These are phyloP conservation scores for Acorus calamus DNA, from an alignment of 106 monocot species.

Conservation along the genomic window DNA sequence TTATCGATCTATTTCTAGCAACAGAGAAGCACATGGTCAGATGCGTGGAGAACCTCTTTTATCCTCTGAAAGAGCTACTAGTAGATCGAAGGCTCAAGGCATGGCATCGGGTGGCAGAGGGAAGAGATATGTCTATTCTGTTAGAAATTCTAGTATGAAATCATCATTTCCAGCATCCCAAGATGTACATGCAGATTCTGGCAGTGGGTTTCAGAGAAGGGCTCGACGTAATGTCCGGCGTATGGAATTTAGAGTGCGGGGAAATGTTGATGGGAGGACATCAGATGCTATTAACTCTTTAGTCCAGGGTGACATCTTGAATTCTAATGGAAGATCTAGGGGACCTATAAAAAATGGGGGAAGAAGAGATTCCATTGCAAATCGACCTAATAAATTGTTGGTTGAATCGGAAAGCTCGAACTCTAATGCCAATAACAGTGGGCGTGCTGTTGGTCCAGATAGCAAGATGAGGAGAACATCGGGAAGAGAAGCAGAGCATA, in stretches of 20 bases:
- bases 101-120: constrained; percentile 33
- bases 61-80: constrained; percentile 19
- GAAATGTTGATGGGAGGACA: constrained; percentile 32
- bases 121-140: constrained; percentile 44
- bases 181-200: constrained; percentile 21
- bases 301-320: constrained; percentile 15
- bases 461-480: constrained; percentile 12
- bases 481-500: constrained; percentile 20
- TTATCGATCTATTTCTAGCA: constrained; percentile 15
- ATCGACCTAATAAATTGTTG: constrained; percentile 12
- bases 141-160: constrained; percentile 26
- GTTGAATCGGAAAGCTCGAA: constrained; percentile 22
- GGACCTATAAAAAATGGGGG: constrained; percentile 17
- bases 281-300: constrained; percentile 7
- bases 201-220: constrained; percentile 39
- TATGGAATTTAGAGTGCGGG: constrained; percentile 51
- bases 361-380: constrained; percentile 21
- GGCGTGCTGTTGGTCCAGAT: constrained; percentile 12
- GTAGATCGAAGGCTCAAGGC: constrained; percentile 23
- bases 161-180: constrained; percentile 24
- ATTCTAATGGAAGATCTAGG: constrained; percentile 8
- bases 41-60: constrained; percentile 9
- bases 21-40: constrained; percentile 17
- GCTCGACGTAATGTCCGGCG: constrained; percentile 30
- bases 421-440: constrained; percentile 9